phyloP scores from a whole-genome alignment of 129 eudicot species.

The Flaveria linearis region DNA sequence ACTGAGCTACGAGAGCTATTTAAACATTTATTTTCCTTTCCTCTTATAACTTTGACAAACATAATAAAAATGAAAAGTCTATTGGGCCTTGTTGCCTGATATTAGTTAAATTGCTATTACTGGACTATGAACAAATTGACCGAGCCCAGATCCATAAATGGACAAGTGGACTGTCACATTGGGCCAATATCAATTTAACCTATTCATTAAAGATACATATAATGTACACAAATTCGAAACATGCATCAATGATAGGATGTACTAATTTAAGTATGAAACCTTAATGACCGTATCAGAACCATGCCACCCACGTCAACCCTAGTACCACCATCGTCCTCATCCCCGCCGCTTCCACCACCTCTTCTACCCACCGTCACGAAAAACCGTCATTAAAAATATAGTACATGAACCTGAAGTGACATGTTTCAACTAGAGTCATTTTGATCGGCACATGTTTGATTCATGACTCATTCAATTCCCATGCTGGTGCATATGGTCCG shows the following conservation, averaged over 20 bases:
- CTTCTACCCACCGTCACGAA: no score
- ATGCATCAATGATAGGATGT: conserved; percentile 11
- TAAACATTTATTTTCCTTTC: accelerated
- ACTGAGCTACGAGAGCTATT: conserved; percentile 58
- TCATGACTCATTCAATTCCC: no score
- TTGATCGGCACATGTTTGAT: no score
- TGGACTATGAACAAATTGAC: background rate
- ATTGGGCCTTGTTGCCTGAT: background rate
- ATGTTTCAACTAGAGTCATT: no score
- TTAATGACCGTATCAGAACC: background rate
- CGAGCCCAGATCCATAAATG: background rate
- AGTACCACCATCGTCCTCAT: no score
- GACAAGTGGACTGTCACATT: conserved; percentile 14
- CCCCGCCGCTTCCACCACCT: no score
- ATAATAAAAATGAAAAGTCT: conserved; percentile 10
- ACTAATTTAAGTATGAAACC: no score
- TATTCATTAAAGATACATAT: conserved; percentile 1
- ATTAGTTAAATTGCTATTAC: background rate
- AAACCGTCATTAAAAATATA: no score
- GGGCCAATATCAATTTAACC: conserved; percentile 11
- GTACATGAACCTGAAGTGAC: no score
- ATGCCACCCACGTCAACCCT: background rate
- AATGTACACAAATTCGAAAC: background rate
- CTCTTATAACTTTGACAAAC: background rate
- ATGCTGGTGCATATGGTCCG: no score